phyloP scores from a whole-genome alignment of 2,329 filamentous ascomycete species.

The Escovopsis sp. region DNA sequence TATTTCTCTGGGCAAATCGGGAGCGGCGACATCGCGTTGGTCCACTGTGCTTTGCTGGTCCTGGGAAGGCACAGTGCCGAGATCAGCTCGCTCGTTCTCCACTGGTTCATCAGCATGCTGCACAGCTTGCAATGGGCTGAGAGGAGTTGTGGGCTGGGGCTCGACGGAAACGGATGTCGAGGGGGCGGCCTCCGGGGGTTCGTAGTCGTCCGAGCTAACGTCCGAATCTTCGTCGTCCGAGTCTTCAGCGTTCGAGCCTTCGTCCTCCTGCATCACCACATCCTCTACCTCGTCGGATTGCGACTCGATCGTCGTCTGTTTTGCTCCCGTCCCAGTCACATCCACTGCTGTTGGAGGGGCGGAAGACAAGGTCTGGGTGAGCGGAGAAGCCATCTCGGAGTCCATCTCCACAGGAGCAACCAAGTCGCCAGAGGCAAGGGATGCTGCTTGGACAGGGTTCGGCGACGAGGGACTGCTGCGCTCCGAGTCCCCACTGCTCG shows the following conservation, averaged over 20 bases:
- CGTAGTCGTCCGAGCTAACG: constrained; percentile 35
- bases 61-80: constrained; percentile 9
- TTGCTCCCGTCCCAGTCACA: not conserved
- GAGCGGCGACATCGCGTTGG: constrained; percentile 9
- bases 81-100: constrained; percentile 13
- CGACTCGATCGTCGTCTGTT: not conserved
- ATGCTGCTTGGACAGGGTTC: not conserved
- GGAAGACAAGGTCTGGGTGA: no score
- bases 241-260: no score
- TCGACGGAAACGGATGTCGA: not conserved
- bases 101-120: constrained; percentile 12
- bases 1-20: constrained; percentile 27
- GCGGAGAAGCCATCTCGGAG: no score
- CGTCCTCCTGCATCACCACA: constrained; percentile 9
- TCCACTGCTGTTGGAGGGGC: not conserved
- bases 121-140: constrained; percentile 6
- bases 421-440: not conserved
- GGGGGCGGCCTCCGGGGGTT: constrained; percentile 31
- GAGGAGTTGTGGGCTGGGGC: constrained; percentile 2
- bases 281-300: constrained; percentile 4
- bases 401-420: no score
- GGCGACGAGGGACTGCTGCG: not conserved
- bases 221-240: constrained; percentile 24
- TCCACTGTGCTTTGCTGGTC: constrained; percentile 18
- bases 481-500: not conserved